Percentiles rank a stretch among this genome's conserved stretches.
These are phyloP conservation scores for Backusella sp. DNA, from an alignment of 192 early-diverging fungal genomes.

Conservation along the genomic window DNA sequence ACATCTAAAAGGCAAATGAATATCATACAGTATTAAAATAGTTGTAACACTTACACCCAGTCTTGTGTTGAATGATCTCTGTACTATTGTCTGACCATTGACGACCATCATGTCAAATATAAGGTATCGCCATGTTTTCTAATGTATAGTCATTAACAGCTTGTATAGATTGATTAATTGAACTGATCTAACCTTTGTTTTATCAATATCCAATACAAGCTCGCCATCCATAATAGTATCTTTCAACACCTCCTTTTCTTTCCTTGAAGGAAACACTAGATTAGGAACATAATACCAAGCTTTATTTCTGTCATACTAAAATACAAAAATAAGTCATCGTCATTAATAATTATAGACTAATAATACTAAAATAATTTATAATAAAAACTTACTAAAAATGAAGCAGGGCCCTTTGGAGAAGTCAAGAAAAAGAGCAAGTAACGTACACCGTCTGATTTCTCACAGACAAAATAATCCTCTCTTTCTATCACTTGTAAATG, in stretches of 20 bases:
- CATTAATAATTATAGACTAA: neutral
- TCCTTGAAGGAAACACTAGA: slow-evolving; percentile 51
- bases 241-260: slow-evolving; percentile 49
- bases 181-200: slow-evolving; percentile 40
- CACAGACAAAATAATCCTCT: slow-evolving; percentile 64
- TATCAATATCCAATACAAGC: slow-evolving; percentile 61
- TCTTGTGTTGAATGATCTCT: slow-evolving; percentile 59
- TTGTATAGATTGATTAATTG: neutral
- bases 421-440: slow-evolving; percentile 47
- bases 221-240: slow-evolving; percentile 79
- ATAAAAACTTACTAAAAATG: slow-evolving; percentile 49
- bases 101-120: slow-evolving; percentile 66
- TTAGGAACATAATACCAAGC: slow-evolving; percentile 61
- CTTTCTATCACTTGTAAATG: slow-evolving; percentile 46
- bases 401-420: slow-evolving; percentile 54
- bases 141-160: neutral
- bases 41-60: slow-evolving; percentile 54
- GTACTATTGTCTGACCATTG: slow-evolving; percentile 55
- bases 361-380: neutral
- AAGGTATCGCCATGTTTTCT: slow-evolving; percentile 52
- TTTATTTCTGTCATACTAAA: slow-evolving; percentile 70
- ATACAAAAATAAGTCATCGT: neutral
- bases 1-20: slow-evolving; percentile 44
- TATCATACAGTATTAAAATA: slow-evolving; percentile 4
- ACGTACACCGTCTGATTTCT: slow-evolving; percentile 52